Conservation (phyloP, 306 rosid genomes). For the Pterocarpus macrocarpus region DNA sequence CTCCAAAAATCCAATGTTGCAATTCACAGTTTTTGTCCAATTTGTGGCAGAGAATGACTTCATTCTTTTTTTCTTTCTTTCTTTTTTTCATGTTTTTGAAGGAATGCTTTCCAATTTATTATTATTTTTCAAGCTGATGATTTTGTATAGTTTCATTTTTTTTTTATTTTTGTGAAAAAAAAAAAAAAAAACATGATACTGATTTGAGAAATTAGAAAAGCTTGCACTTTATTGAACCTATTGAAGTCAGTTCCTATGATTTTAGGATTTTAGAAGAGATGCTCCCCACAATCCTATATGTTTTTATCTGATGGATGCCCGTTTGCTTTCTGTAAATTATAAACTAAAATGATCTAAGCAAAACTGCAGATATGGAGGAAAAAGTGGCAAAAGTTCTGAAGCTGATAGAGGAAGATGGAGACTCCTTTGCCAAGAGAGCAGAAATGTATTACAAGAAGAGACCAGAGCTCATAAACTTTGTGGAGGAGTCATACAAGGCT, state of each 20-base stretch:
- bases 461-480: slow-evolving; percentile 85
- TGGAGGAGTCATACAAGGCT: slow-evolving; percentile 86
- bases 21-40: slow-evolving; percentile 2
- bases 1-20: background rate
- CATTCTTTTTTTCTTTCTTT: background rate
- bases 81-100: background rate
- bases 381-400: slow-evolving; percentile 68
- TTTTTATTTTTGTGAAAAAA: too few relatives aligned
- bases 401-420: slow-evolving; percentile 87
- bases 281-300: background rate
- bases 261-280: background rate
- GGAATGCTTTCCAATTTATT: too few relatives aligned
- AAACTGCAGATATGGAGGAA: slow-evolving; percentile 90
- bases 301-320: slow-evolving; percentile 14
- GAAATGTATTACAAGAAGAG: slow-evolving; percentile 97
- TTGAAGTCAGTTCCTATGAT: background rate
- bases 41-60: background rate
- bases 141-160: background rate
- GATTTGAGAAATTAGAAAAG: slow-evolving; percentile 7
- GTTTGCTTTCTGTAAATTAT: slow-evolving; percentile 21
- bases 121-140: background rate
- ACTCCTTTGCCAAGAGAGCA: slow-evolving; percentile 96
- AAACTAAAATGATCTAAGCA: slow-evolving; percentile 23
- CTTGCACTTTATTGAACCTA: slow-evolving; percentile 18
- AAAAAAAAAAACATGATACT: background rate